A percentile compares a stretch with the other conserved stretches of the same genome.
These are phyloP conservation scores for Lipomyces kockii DNA, from an alignment of 805 yeast species.

Conservation along the genomic window DNA sequence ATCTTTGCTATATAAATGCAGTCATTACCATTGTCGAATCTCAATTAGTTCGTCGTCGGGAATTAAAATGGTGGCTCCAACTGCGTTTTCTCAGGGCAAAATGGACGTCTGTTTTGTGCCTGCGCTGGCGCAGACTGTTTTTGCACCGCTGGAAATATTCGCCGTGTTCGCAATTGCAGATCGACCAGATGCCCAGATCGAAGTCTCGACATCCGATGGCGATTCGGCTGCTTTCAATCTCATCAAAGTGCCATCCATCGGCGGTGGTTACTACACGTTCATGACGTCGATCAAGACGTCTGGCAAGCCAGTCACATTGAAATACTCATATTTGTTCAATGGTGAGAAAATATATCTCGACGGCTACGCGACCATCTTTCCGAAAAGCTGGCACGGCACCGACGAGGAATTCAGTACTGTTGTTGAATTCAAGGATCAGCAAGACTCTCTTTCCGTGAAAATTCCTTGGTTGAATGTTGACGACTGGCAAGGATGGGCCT, in stretches of 20 bases:
- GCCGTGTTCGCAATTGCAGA: background rate
- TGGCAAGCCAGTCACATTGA: background rate
- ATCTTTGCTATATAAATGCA: background rate
- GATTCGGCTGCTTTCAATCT: background rate
- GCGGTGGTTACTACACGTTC: conserved; percentile 7
- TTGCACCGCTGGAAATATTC: conserved; percentile 8
- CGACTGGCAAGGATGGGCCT: conserved; percentile 16
- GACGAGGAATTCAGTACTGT: conserved; percentile 7
- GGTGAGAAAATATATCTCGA: background rate
- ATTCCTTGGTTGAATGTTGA: conserved; percentile 5
- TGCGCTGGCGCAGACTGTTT: background rate
- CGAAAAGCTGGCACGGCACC: background rate
- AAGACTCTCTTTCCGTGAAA: conserved; percentile 4
- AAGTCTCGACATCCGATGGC: background rate
- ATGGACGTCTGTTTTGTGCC: conserved; percentile 5
- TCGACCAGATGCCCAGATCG: background rate
- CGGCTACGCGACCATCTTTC: background rate
- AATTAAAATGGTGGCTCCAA: background rate
- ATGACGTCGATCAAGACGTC: background rate
- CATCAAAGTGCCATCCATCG: background rate
- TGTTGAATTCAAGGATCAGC: background rate
- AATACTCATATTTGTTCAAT: background rate
- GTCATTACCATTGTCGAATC: background rate
- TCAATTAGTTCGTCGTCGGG: background rate
- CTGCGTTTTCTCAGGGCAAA: background rate